Evolutionary conservation across 2,329 filamentous ascomycete species (phyloP), one percentile per base, ranked within the genome.

Genomic region (Clonostachys byssicola): DNA sequence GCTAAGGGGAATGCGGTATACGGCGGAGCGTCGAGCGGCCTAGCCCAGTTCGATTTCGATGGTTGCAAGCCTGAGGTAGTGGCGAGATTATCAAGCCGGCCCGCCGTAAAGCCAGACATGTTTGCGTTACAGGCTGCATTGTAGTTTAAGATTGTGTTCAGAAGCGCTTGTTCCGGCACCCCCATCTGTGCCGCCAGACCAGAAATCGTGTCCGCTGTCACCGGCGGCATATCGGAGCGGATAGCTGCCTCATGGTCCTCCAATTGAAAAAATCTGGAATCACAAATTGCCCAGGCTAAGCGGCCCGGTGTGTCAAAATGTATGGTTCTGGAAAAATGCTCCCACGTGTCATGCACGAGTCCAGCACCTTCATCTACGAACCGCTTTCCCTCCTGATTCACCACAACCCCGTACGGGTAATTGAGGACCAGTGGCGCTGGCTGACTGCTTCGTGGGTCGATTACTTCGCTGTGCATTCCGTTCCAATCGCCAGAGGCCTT

Each of bases 121-220:
- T 47, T 47, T 47, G 45, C 45, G 45, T 47, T 47, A 47, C 45
- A 47, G 45, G 45, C 45, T 47, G 45, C 45, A 47, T 47, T 47
- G 45, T 47, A 47, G 45, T 47, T 47, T 47, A 42, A 47, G 45
- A 47, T 47, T 47, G 45, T 47, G 45, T 47, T 47, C 40, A 47
- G 39, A 47, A 47, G 45, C 45, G 45, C 45, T 47, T 47, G 45
- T 47, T 47, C 45, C 45, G 45, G 45, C 45, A 47, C 38, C 45
- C 43, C 45, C 45, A 47, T 47, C 45, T 47, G 45, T 47, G 45
- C 45, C 45, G 45, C 45, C 45, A 47, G 45, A 47, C 45, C 45
- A 47, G 39, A 47, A 47, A 47, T 47, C 45, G 45, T 47, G 45
- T 47, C 45, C 40, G 45, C 45, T 47, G 45, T 47, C 45, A 47